Base-by-base conservation (phyloP, 1,139 yeast species). In the Candida neerlandica region DNA sequence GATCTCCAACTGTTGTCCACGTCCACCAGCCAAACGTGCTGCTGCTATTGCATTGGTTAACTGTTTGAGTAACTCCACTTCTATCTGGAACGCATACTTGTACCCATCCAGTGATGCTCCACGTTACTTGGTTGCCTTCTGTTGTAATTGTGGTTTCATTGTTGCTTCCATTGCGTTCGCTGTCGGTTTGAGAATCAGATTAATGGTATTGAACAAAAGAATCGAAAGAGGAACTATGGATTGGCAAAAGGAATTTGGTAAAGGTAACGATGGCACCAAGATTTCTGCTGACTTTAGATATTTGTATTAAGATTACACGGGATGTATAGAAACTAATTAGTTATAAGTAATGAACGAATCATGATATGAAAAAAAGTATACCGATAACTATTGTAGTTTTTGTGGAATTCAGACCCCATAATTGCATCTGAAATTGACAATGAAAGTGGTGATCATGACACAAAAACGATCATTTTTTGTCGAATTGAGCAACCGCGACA, bases 1-100 rank as follows among this genome's bases (percentile, higher is more conserved):
- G 84, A 75, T 80, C 70, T 75, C 84, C 6, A 78, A 78, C 57
- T 75, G 75, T 56, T 65, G 69, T 53, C 77, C 84, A 39, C 69
- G 83, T 58, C 84, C 83, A 15, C 82, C 82, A 18, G 65, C 78
- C 49, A 79, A 78, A 59, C 69, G 84, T 64, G 83, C 83, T 16
- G 76, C 78, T 59, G 78, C 81, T 6, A 63, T 79, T 56, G 79
- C 83, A 0, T 58, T 77, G 46, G 77, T 78, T 78, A 79, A 78
- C 56, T 75, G 81, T 65, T 58, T 78, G 47, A 75, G 81, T 37
- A 79, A 79, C 58, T 75, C 82, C 5, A 77, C 82, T 1, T 77
- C 81, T 3, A 78, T 78, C 50, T 78, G 84, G 83, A 79, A 77
- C 55, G 66, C 82, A 2, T 79, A 75, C 60, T 65, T 79, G 49